phyloP scores from a whole-genome alignment of 352 stramenopile genomes.

The Globisporangium mamillatum region DNA sequence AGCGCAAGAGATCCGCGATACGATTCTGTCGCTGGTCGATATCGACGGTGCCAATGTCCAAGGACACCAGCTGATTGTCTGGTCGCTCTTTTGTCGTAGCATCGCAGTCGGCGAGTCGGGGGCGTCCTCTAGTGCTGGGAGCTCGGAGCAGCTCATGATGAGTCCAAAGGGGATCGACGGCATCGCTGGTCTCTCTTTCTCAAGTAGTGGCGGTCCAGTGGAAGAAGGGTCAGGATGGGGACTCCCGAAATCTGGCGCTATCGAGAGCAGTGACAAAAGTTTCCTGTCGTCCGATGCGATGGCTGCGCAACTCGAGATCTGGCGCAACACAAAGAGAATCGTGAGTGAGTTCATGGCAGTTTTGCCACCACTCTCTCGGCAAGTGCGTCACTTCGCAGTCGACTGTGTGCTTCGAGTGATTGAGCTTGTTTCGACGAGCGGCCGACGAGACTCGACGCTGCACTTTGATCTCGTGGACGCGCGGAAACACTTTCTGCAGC shows the following conservation, averaged over 20 bases:
- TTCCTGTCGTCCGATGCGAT: constrained; percentile 37
- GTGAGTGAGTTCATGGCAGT: constrained; percentile 57
- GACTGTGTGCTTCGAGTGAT: constrained; percentile 77
- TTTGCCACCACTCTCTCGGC: constrained; percentile 66
- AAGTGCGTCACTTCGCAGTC: constrained; percentile 75
- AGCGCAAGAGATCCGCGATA: constrained; percentile 46
- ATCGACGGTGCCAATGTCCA: constrained; percentile 53
- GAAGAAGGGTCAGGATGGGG: constrained; percentile 13
- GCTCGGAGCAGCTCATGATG: constrained; percentile 58
- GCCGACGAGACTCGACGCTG: constrained; percentile 24
- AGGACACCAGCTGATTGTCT: constrained; percentile 53
- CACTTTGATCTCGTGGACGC: constrained; percentile 74
- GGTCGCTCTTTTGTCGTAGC: constrained; percentile 75
- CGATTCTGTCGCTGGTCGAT: constrained; percentile 63
- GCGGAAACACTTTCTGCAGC: constrained; percentile 45
- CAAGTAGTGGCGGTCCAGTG: background rate
- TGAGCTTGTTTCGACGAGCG: constrained; percentile 41
- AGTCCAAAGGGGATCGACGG: constrained; percentile 56
- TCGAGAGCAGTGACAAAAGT: constrained; percentile 20
- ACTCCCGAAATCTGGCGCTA: background rate
- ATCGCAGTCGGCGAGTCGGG: constrained; percentile 75
- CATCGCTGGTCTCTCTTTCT: constrained; percentile 12
- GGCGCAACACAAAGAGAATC: constrained; percentile 65
- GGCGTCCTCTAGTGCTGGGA: constrained; percentile 24
- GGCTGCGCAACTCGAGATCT: constrained; percentile 58